Evolutionary conservation across 2,329 filamentous ascomycete genomes (phyloP).

Genomic region (Paecilomyces sp.): DNA sequence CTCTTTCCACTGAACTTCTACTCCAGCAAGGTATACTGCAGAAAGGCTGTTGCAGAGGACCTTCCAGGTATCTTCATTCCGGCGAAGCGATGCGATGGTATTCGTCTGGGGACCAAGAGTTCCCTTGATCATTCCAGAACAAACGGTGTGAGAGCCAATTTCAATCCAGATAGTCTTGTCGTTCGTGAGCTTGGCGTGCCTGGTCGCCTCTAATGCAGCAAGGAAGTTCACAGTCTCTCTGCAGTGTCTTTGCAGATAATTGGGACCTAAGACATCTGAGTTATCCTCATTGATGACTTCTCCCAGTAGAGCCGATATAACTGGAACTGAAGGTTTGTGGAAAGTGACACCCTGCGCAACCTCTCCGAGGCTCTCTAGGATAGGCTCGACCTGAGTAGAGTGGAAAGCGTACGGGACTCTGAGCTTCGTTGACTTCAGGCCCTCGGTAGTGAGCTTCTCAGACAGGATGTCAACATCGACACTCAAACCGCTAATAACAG

Average conservation of each 20-base stretch:
- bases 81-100: conserved; percentile 33
- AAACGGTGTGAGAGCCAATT: conserved; percentile 43
- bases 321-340: conserved; percentile 32
- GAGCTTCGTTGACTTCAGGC: conserved; percentile 35
- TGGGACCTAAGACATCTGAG: conserved; percentile 25
- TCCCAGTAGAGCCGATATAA: conserved; percentile 41
- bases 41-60: conserved; percentile 29
- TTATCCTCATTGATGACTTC: conserved; percentile 31
- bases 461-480: conserved; percentile 29
- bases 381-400: conserved; percentile 40
- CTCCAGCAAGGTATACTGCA: conserved; percentile 28
- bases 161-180: conserved; percentile 35
- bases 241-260: conserved; percentile 35
- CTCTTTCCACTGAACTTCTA: conserved; percentile 35
- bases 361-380: conserved; percentile 35
- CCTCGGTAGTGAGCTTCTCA: conserved; percentile 26
- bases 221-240: conserved; percentile 42
- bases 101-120: conserved; percentile 19
- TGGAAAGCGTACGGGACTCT: conserved; percentile 42
- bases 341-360: conserved; percentile 31
- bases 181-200: conserved; percentile 21
- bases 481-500: conserved; percentile 34
- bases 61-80: conserved; percentile 37
- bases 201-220: conserved; percentile 32
- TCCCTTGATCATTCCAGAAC: conserved; percentile 37